Evolutionary conservation across 2,329 filamentous ascomycete species (phyloP).

Genomic region (Penicillium corylophilum): DNA sequence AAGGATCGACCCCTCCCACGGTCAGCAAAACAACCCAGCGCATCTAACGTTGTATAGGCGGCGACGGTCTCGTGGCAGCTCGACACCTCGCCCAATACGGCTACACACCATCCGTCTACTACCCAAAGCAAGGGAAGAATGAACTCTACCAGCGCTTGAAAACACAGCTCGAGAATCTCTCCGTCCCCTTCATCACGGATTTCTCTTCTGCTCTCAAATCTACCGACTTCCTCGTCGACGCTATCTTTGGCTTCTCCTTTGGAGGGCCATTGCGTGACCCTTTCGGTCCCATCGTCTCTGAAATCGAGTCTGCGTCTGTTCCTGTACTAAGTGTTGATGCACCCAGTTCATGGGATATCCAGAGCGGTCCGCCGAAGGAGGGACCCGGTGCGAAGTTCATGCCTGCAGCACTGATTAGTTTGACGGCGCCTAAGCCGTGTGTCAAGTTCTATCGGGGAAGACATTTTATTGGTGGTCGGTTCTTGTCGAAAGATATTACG

Average conservation of each 20-base stretch:
- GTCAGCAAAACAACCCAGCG: not conserved
- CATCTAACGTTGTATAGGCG: slow-evolving; percentile 56
- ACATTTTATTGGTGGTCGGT: slow-evolving; percentile 91
- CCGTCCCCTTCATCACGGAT: slow-evolving; percentile 79
- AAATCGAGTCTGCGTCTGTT: slow-evolving; percentile 68
- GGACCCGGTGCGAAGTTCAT: slow-evolving; percentile 79
- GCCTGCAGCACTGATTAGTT: slow-evolving; percentile 76
- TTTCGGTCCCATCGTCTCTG: slow-evolving; percentile 76
- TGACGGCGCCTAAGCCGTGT: slow-evolving; percentile 91
- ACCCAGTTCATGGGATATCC: slow-evolving; percentile 92
- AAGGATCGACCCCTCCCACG: slow-evolving; percentile 10
- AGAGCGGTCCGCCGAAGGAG: slow-evolving; percentile 73
- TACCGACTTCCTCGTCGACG: slow-evolving; percentile 82
- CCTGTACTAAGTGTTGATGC: slow-evolving; percentile 89
- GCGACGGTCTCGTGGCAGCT: slow-evolving; percentile 91
- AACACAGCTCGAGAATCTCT: slow-evolving; percentile 80
- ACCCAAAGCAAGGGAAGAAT: slow-evolving; percentile 87
- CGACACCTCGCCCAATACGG: slow-evolving; percentile 90
- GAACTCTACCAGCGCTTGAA: slow-evolving; percentile 84
- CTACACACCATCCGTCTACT: slow-evolving; percentile 85
- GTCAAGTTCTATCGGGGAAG: slow-evolving; percentile 79
- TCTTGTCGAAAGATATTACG: slow-evolving; percentile 73
- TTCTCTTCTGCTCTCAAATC: slow-evolving; percentile 66
- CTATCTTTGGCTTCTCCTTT: slow-evolving; percentile 96
- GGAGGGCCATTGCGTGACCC: slow-evolving; percentile 89